Evolutionary conservation across 2,329 filamentous ascomycete species (phyloP).

Genomic region (Thelonectria olida): DNA sequence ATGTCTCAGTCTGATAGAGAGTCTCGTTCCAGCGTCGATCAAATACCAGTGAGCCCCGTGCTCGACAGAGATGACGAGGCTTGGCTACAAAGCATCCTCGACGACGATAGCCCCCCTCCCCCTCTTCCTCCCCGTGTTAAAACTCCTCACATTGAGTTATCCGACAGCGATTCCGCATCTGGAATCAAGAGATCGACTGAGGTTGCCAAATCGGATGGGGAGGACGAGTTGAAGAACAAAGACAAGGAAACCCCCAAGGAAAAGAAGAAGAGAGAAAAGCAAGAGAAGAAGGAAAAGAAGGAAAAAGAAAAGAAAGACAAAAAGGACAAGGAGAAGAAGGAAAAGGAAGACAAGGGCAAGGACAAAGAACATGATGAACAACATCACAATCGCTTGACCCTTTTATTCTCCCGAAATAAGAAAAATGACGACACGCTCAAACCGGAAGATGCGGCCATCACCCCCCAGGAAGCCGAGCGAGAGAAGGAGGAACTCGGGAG

Average conservation of each 20-base stretch:
- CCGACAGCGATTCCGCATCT: constrained; percentile 27
- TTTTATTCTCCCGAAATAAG: constrained; percentile 49
- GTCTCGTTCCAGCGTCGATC: constrained; percentile 40
- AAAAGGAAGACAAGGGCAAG: constrained; percentile 41
- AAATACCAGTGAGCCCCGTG: constrained; percentile 50
- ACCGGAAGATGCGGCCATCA: constrained; percentile 51
- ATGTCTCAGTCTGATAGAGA: constrained; percentile 27
- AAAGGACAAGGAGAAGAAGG: constrained; percentile 46
- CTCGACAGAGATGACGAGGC: constrained; percentile 65
- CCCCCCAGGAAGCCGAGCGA: constrained; percentile 52
- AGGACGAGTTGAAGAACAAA: constrained; percentile 39
- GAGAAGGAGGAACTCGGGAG: constrained; percentile 78
- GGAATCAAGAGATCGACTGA: constrained; percentile 22
- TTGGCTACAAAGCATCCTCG: constrained; percentile 65
- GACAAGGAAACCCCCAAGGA: constrained; percentile 43
- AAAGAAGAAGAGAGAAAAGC: constrained; percentile 36
- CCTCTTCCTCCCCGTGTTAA: constrained; percentile 64
- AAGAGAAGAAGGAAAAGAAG: constrained; percentile 47
- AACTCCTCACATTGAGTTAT: constrained; percentile 57
- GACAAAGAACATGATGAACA: constrained; percentile 43
- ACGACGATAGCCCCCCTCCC: constrained; percentile 56
- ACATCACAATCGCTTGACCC: constrained; percentile 47
- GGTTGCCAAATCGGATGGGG: constrained; percentile 34
- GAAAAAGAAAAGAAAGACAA: constrained; percentile 46
- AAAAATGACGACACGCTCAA: constrained; percentile 50